Evolutionary conservation across 352 stramenopile species (phyloP).

Genomic region (Globisporangium parvum): DNA sequence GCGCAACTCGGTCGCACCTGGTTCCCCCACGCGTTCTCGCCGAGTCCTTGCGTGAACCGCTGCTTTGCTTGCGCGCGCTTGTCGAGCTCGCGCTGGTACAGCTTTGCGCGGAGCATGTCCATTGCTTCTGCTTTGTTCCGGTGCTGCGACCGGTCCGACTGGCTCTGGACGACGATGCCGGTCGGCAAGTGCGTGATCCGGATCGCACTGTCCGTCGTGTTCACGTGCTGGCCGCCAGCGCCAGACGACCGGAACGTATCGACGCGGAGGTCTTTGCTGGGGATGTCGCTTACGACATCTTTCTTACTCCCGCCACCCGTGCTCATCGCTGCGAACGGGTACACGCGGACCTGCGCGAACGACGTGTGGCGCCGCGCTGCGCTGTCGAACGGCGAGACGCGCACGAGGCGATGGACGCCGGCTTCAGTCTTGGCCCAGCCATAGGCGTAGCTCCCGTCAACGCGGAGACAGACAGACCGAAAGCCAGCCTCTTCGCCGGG

Average conservation of each 20-base stretch:
- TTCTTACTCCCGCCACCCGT: slow-evolving; percentile 14
- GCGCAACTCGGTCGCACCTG: slow-evolving; percentile 42
- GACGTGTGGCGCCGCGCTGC: slow-evolving; percentile 92
- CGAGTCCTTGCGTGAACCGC: slow-evolving; percentile 56
- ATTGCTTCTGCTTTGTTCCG: slow-evolving; percentile 93
- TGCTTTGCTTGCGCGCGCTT: slow-evolving; percentile 37
- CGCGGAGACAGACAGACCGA: slow-evolving; percentile 43
- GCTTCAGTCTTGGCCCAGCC: slow-evolving; percentile 93
- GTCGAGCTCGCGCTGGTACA: slow-evolving; percentile 68
- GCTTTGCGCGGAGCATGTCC: slow-evolving; percentile 68
- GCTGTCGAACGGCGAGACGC: slow-evolving; percentile 94
- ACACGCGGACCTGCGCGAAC: slow-evolving; percentile 89
- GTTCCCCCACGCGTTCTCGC: slow-evolving; percentile 72
- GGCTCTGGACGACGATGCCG: slow-evolving; percentile 92
- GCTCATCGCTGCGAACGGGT: slow-evolving; percentile 41
- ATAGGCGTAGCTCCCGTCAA: slow-evolving; percentile 83
- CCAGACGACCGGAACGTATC: slow-evolving; percentile 93
- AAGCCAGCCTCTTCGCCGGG: slow-evolving; percentile 69
- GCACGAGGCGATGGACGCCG: slow-evolving; percentile 93
- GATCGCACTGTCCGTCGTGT: slow-evolving; percentile 96
- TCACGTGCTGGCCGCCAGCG: slow-evolving; percentile 95
- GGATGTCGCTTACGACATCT: slow-evolving; percentile 42
- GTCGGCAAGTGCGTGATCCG: slow-evolving; percentile 94
- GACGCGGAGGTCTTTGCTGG: slow-evolving; percentile 87
- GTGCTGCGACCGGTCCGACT: slow-evolving; percentile 92